Evolutionary conservation across 495 filamentous ascomycete genomes (phyloP).

Genomic region (Eremomyces bilateralis): DNA sequence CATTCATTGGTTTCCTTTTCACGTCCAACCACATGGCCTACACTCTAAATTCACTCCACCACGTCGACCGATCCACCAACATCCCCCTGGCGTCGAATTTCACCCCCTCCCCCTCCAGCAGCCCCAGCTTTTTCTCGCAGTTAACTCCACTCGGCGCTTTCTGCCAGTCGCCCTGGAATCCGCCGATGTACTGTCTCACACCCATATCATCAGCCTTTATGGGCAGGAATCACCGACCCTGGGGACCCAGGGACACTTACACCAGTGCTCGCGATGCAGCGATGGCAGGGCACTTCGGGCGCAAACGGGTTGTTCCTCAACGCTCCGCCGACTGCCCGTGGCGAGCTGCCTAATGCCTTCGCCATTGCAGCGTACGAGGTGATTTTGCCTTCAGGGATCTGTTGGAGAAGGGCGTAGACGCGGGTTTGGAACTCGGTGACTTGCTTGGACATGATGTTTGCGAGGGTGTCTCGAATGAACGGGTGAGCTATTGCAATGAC

Average conservation of each 20-base stretch:
- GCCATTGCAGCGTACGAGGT: conserved; percentile 56
- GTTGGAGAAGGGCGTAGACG: conserved; percentile 42
- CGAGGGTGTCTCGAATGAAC: no score
- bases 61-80: conserved; percentile 17
- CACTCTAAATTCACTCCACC: conserved; percentile 23
- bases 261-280: conserved; percentile 19
- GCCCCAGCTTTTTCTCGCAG: conserved; percentile 22
- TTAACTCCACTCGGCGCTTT: conserved; percentile 26
- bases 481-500: no score
- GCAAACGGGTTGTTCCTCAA: conserved; percentile 32
- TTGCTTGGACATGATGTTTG: no score
- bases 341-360: conserved; percentile 40
- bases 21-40: no score
- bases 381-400: conserved; percentile 47
- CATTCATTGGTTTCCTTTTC: no score
- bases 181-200: conserved; percentile 19
- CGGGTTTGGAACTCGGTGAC: conserved; percentile 19
- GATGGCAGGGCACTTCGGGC: conserved; percentile 22
- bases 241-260: conserved; percentile 7
- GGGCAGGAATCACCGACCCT: not conserved
- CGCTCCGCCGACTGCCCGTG: conserved; percentile 62
- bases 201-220: not conserved
- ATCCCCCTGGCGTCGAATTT: conserved; percentile 23
- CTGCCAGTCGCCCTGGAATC: conserved; percentile 27
- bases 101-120: conserved; percentile 28